Evolutionary conservation across 2,329 filamentous ascomycete genomes (phyloP).

Genomic region (Zasmidium citrigriseum): DNA sequence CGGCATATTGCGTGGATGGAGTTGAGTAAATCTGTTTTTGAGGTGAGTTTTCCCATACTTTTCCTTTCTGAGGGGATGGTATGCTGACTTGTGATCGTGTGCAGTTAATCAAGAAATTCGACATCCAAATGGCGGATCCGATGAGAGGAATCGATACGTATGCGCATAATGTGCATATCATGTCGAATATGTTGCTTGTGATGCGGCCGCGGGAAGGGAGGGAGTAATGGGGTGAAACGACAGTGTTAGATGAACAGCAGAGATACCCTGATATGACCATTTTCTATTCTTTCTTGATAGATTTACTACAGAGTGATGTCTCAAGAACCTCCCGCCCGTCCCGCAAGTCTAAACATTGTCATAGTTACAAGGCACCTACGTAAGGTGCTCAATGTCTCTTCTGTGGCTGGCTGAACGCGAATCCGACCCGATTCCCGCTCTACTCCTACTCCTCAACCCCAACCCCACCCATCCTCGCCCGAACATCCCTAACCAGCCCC

Average conservation of each 20-base stretch:
- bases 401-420: no score
- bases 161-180: conserved; percentile 21
- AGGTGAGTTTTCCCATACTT: conserved; percentile 40
- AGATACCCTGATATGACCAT: neutral
- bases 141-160: conserved; percentile 18
- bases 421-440: no score
- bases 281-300: no score
- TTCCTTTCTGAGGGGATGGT: neutral
- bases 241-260: neutral
- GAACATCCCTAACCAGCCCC: conserved; percentile 82
- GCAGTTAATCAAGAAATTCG: conserved; percentile 22
- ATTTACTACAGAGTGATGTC: no score
- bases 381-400: no score
- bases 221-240: neutral
- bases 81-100: conserved; percentile 1
- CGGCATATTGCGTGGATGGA: conserved; percentile 52
- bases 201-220: neutral
- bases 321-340: no score
- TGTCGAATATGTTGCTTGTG: conserved; percentile 22
- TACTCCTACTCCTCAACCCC: no score
- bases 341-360: no score
- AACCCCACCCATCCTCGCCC: conserved; percentile 62
- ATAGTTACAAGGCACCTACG: no score
- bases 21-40: conserved; percentile 51
- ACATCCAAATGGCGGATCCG: conserved; percentile 23